Base-by-base conservation (phyloP, 495 filamentous ascomycete genomes). In the Talaromyces liani region DNA sequence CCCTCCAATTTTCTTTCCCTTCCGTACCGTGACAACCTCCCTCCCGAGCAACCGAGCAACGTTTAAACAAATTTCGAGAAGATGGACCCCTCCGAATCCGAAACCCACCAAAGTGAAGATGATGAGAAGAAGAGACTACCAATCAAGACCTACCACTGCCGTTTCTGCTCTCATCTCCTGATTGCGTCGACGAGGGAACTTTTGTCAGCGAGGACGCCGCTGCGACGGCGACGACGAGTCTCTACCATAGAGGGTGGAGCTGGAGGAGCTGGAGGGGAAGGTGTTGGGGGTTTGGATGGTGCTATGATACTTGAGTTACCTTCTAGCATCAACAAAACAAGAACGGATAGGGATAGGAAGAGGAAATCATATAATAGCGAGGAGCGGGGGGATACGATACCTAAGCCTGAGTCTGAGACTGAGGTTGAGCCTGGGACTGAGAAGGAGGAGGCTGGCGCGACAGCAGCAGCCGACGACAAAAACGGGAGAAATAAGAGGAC, bases 71-170 rank as follows among this genome's bases (percentile, higher is more conserved):
- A 8, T 31, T 9, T 9, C 47, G 22, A 53, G 6, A 51, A 24
- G 16, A 47, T n/a, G 16, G 25, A 27, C 25, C 2, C 14, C 3
- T 8, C 16, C 41, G 41, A 47, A 47, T 1, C 49, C 25, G 25
- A 27, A 29, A 54, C 3, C 25, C 25, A 27, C 4, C 25, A 27
- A 27, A 6, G 29, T 8, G 14, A 54, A 53, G 27, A 45, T 56
- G 61, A 9, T 34, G 34, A 59, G 47, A 58, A 64, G 5, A 24
- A 18, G 58, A 27, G 4, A 27, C 16, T 74, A 65, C 73, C 72
- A 69, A 79, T 85, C 67, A 77, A 79, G 69, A 89, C 87, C 58
- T 88, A 89, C 79, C 89, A 92, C 78, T 91, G 88, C 80, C 78
- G 74, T 47, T 82, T 87, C 79, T 92, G 89, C 82, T 84, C 78